These are phyloP conservation scores for Penicillium freii DNA, from an alignment of 2,329 filamentous ascomycete genomes.

Conservation along the genomic window DNA sequence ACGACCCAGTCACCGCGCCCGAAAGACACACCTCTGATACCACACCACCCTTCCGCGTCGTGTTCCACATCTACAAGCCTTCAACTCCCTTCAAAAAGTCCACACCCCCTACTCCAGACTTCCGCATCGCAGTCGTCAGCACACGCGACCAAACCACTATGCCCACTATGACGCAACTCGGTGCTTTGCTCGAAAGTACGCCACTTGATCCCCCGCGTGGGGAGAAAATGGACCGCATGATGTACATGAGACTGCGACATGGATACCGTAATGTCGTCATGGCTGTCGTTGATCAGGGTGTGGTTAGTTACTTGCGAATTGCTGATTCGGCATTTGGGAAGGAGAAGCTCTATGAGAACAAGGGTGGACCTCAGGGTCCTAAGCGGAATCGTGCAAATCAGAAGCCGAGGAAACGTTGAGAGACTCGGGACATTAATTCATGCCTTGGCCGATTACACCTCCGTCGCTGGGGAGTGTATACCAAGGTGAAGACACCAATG, in stretches of 20 bases:
- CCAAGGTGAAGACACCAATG: neutral
- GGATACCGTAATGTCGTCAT: slow-evolving; percentile 80
- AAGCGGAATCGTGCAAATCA: slow-evolving; percentile 28
- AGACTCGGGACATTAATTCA: neutral
- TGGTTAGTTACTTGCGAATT: slow-evolving; percentile 83
- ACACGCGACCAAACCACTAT: slow-evolving; percentile 65
- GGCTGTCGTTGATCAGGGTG: slow-evolving; percentile 83
- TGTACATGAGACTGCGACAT: slow-evolving; percentile 79
- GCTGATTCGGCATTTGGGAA: slow-evolving; percentile 75
- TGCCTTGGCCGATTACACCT: neutral
- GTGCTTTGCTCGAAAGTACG: slow-evolving; percentile 68
- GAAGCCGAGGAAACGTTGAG: slow-evolving; percentile 34
- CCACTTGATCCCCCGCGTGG: slow-evolving; percentile 63
- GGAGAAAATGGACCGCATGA: slow-evolving; percentile 48
- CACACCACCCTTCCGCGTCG: slow-evolving; percentile 64
- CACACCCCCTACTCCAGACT: slow-evolving; percentile 75
- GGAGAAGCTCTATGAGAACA: slow-evolving; percentile 65
- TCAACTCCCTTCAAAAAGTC: slow-evolving; percentile 71
- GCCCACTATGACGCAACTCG: slow-evolving; percentile 71
- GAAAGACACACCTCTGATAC: slow-evolving; percentile 25
- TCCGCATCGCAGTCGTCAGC: slow-evolving; percentile 78
- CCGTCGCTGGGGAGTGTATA: neutral
- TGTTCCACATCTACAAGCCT: slow-evolving; percentile 81
- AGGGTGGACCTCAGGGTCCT: slow-evolving; percentile 25
- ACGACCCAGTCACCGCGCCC: slow-evolving; percentile 55